Evolutionary conservation across 257 asterid species (phyloP), one percentile per base, ranked within the genome.

Genomic region (Penstemon newberryi): DNA sequence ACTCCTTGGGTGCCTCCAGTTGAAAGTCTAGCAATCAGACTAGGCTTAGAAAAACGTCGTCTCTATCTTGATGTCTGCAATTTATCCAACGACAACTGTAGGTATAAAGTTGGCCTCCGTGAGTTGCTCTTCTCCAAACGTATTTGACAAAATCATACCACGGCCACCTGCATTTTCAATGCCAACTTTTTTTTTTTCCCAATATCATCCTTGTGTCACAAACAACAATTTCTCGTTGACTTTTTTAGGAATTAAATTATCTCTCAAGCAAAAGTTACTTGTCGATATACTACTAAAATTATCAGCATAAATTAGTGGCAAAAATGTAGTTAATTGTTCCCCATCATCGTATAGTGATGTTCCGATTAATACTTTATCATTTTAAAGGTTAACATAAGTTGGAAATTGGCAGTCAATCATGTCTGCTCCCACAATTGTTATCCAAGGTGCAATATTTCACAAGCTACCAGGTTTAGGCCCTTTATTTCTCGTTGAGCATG

Each of bases 391-490:
- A 53, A 88, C 61, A 44, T 74, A 70, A 5, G 87, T 74, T 12
- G 96, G 93, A 71, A 88, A 88, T 37, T 86, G 82, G 9, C 96
- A 91, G 59, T 88, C 96, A 70, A 88, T 75, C 0, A 93, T 88
- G 6, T 91, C 89, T 0, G 93, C 96, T 44, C 96, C 96, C 0
- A 86, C 87, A 1, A 91, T 86, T 3, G 87, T 80, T 67, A 88
- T 84, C 96, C 96, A 88, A 9, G 96, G 96, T 7, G 96, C 96
- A 12, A 78, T 85, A 1, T 88, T 88, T 0, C 91, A 84, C 72
- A 88, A 33, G 70, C 74, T 74, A 7, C 82, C 84, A 2, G 84
- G 66, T 11, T 71, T 61, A 0, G 96, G 96, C 56, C 96, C 96
- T 10, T 74, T 75, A 42, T 88, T 88, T 43, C 96, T 93, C 0